Conservation (phyloP, 2,329 filamentous ascomycete genomes). For the Fonsecaea multimorphosa region DNA sequence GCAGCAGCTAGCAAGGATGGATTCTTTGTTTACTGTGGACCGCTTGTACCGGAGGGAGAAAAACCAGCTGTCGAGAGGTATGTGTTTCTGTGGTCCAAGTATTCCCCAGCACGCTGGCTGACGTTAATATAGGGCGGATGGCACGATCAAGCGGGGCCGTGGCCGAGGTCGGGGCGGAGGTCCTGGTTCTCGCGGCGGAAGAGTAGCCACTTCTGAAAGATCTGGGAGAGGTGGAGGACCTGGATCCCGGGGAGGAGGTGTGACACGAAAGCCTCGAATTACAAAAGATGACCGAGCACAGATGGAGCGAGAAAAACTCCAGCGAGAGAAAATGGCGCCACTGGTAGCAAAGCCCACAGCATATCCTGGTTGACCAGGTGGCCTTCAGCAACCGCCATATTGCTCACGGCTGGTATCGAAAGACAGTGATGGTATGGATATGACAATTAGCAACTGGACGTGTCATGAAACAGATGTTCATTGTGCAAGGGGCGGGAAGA, state of each 20-base stretch:
- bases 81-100: constrained; percentile 38
- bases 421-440: background rate
- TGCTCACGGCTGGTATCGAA: background rate
- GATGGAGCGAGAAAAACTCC: constrained; percentile 80
- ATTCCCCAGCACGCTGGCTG: constrained; percentile 38
- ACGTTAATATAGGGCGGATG: constrained; percentile 65
- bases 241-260: constrained; percentile 49
- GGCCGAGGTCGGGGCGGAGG: constrained; percentile 61
- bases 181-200: constrained; percentile 53
- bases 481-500: background rate
- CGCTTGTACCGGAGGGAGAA: constrained; percentile 83
- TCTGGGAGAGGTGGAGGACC: constrained; percentile 34
- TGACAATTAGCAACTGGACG: background rate
- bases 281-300: constrained; percentile 84
- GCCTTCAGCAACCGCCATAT: background rate
- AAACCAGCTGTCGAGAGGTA: constrained; percentile 71
- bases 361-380: constrained; percentile 23
- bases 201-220: constrained; percentile 35
- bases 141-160: constrained; percentile 63
- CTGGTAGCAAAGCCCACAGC: constrained; percentile 41
- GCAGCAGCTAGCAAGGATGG: constrained; percentile 93
- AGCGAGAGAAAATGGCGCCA: constrained; percentile 64
- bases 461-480: background rate
- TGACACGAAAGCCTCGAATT: constrained; percentile 79
- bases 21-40: constrained; percentile 97